Conservation (phyloP, 1,139 yeast species). For the Saccharomyces uvarum region DNA sequence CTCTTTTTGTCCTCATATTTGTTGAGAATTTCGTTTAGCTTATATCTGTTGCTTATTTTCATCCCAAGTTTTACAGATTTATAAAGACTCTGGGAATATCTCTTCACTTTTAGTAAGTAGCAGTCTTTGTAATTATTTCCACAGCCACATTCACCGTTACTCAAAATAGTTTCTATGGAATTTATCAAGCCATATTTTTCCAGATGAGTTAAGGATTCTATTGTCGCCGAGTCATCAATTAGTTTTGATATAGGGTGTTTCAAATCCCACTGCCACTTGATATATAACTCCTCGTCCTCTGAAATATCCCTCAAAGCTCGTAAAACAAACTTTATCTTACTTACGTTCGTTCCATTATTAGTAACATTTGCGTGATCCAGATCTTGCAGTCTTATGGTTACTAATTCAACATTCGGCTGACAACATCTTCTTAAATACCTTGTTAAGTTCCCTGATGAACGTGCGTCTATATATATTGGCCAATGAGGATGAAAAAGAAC, state of each 20-base stretch:
- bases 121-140: slow-evolving; percentile 44
- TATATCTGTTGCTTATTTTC: slow-evolving; percentile 29
- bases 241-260: slow-evolving; percentile 65
- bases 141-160: slow-evolving; percentile 69
- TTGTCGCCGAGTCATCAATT: slow-evolving; percentile 33
- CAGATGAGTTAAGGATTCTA: slow-evolving; percentile 38
- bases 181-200: slow-evolving; percentile 52
- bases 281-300: slow-evolving; percentile 58
- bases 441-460: slow-evolving; percentile 70
- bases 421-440: slow-evolving; percentile 75
- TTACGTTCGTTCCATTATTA: not conserved
- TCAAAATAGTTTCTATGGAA: slow-evolving; percentile 53
- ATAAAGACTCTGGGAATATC: slow-evolving; percentile 30
- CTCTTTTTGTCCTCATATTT: slow-evolving; percentile 27
- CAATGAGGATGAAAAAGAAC: slow-evolving; percentile 48
- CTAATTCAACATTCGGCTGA: slow-evolving; percentile 63
- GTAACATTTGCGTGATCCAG: not conserved
- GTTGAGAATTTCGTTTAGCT: slow-evolving; percentile 28
- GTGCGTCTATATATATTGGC: slow-evolving; percentile 66
- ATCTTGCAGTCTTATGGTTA: slow-evolving; percentile 39
- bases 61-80: slow-evolving; percentile 28
- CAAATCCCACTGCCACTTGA: slow-evolving; percentile 85
- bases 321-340: slow-evolving; percentile 3
- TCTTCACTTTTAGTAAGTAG: slow-evolving; percentile 52
- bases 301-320: slow-evolving; percentile 49